Percentiles rank a stretch among this genome's conserved stretches.
Evolutionary conservation across 2,329 filamentous ascomycete species (phyloP).

Genomic region (Ophiostoma populinum): DNA sequence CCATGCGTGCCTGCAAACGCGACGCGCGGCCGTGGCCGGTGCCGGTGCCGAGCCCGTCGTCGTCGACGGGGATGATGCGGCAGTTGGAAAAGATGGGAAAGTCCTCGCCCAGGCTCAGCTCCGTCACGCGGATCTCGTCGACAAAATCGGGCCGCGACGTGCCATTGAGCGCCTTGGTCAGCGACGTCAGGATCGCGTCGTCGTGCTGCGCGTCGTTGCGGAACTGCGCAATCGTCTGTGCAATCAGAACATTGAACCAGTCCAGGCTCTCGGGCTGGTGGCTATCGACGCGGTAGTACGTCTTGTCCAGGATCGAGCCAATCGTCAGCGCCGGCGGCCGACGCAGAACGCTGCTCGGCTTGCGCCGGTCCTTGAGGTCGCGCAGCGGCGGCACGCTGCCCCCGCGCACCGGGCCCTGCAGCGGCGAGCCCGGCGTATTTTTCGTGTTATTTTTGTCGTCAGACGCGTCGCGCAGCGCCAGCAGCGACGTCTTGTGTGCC

Average conservation of each 20-base stretch:
- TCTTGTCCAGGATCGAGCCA: slow-evolving; percentile 87
- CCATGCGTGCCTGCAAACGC: slow-evolving; percentile 82
- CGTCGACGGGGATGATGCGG: slow-evolving; percentile 78
- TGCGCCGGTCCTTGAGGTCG: slow-evolving; percentile 24
- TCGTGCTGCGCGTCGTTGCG: slow-evolving; percentile 83
- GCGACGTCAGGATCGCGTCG: slow-evolving; percentile 69
- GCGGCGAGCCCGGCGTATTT: no score
- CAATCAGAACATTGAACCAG: slow-evolving; percentile 97
- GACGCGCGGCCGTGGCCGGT: slow-evolving; percentile 22
- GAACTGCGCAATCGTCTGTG: slow-evolving; percentile 92
- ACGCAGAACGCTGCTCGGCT: slow-evolving; percentile 56
- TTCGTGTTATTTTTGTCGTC: slow-evolving; percentile 16
- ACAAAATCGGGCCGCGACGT: slow-evolving; percentile 74
- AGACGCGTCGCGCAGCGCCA: slow-evolving; percentile 35
- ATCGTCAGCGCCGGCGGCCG: slow-evolving; percentile 65
- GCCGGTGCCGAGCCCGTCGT: slow-evolving; percentile 45
- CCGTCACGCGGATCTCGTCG: slow-evolving; percentile 83
- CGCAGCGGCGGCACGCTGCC: no score
- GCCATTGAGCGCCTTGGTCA: slow-evolving; percentile 80
- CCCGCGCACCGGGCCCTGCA: no score
- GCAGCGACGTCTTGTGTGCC: slow-evolving; percentile 57
- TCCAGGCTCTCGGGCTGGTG: slow-evolving; percentile 94
- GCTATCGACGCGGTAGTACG: slow-evolving; percentile 89
- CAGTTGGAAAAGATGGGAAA: slow-evolving; percentile 99
- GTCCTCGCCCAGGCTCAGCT: slow-evolving; percentile 86